Percentiles rank a stretch among this genome's conserved stretches.
These are phyloP conservation scores for Tolypocladium sp. DNA, from an alignment of 2,329 filamentous ascomycete genomes.

Conservation along the genomic window DNA sequence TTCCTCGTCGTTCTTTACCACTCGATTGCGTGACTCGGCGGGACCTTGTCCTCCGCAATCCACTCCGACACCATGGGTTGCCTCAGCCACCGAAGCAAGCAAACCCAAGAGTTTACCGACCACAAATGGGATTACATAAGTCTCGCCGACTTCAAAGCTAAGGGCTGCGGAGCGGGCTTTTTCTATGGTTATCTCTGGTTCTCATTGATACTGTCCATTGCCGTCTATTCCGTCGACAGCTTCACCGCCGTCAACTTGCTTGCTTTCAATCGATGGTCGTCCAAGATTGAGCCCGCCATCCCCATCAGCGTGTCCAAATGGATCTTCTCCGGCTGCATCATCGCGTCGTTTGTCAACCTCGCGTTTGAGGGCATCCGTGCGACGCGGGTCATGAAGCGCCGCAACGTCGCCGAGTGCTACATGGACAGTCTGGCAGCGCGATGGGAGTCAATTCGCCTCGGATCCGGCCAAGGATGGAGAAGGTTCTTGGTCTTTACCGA, in stretches of 20 bases:
- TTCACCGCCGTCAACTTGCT: slow-evolving; percentile 91
- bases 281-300: slow-evolving; percentile 70
- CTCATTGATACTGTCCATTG: slow-evolving; percentile 66
- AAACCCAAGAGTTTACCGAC: slow-evolving; percentile 62
- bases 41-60: neutral
- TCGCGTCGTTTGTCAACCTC: slow-evolving; percentile 79
- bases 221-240: slow-evolving; percentile 82
- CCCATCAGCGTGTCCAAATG: slow-evolving; percentile 75
- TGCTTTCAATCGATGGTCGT: slow-evolving; percentile 82
- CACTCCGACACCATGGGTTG: slow-evolving; percentile 50
- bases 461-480: slow-evolving; percentile 69
- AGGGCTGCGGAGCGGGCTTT: slow-evolving; percentile 65
- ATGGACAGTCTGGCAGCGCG: slow-evolving; percentile 80
- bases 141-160: slow-evolving; percentile 70
- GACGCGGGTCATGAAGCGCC: slow-evolving; percentile 69
- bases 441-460: slow-evolving; percentile 72
- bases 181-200: slow-evolving; percentile 83
- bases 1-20: slow-evolving; percentile 3
- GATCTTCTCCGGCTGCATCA: slow-evolving; percentile 91
- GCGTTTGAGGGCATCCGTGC: slow-evolving; percentile 73
- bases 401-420: slow-evolving; percentile 85
- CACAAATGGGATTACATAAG: slow-evolving; percentile 91
- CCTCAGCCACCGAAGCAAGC: slow-evolving; percentile 50
- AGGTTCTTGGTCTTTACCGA: slow-evolving; percentile 89
- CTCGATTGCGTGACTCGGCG: slow-evolving; percentile 5